phyloP scores from a whole-genome alignment of 495 filamentous ascomycete species.

The Talaromyces trachyspermus region DNA sequence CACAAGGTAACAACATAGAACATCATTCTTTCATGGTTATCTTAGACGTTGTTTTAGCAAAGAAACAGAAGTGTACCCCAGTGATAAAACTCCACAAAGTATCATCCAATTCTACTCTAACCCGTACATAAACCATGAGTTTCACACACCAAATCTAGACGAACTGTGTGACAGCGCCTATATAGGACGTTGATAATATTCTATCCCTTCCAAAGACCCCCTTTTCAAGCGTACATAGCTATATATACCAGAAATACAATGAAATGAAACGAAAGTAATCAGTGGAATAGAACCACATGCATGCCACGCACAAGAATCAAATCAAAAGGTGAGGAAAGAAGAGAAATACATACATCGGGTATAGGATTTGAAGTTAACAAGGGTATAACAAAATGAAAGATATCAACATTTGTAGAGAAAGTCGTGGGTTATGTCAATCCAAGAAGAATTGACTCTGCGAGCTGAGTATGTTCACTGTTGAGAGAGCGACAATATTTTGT shows the following conservation, averaged over 20 bases:
- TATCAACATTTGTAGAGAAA: no score
- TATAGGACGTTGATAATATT: neutral
- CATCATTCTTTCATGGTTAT: no score
- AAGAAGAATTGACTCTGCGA: no score
- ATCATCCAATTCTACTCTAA: neutral
- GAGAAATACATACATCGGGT: slow-evolving; percentile 6
- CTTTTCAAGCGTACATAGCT: neutral
- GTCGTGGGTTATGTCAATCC: no score
- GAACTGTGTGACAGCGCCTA: neutral
- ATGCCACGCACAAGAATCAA: neutral
- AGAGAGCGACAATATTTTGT: neutral
- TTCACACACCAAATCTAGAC: neutral
- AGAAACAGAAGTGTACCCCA: no score
- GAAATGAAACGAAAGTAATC: neutral
- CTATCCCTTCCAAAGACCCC: neutral
- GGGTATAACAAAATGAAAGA: neutral
- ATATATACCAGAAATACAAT: neutral
- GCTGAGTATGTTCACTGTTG: neutral
- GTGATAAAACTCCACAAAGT: no score
- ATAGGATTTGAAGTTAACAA: neutral
- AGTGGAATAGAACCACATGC: neutral
- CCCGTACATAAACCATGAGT: neutral
- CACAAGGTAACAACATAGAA: no score
- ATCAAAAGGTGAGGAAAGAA: neutral
- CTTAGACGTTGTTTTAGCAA: no score